Conservation (phyloP, 176 grass and related monocot species). For the Aechmea fasciata region DNA sequence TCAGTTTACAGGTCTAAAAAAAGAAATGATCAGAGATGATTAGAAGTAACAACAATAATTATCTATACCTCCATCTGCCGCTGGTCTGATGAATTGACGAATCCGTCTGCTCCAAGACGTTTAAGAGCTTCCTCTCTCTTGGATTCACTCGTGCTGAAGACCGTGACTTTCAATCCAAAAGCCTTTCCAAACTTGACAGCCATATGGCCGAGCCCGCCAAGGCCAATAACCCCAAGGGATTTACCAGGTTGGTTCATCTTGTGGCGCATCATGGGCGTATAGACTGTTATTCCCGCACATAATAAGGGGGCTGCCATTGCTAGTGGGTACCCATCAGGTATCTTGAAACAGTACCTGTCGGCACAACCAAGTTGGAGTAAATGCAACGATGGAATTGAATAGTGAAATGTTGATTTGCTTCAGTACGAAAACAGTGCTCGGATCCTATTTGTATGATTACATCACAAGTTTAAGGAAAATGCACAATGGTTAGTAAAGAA, state of each 20-base stretch:
- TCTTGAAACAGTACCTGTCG: conserved; percentile 60
- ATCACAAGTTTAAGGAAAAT: no score
- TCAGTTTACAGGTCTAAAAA: no score
- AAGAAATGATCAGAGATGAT: not conserved
- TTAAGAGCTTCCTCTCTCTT: conserved; percentile 69
- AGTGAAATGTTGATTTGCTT: no score
- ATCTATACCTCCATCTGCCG: conserved; percentile 53
- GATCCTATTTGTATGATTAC: no score
- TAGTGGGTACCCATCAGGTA: conserved; percentile 64
- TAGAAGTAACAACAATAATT: not conserved
- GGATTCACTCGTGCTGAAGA: conserved; percentile 63
- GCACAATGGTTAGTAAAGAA: no score
- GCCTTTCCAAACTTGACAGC: conserved; percentile 74
- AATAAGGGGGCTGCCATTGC: conserved; percentile 59
- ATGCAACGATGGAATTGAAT: not conserved
- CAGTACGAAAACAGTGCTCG: no score
- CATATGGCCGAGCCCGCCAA: conserved; percentile 72
- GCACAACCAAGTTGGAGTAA: not conserved
- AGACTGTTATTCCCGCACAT: conserved; percentile 74
- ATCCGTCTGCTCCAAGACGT: conserved; percentile 56
- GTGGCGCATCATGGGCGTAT: conserved; percentile 64
- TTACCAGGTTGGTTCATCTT: conserved; percentile 81
- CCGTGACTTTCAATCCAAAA: conserved; percentile 67
- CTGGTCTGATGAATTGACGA: conserved; percentile 59
- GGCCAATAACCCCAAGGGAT: conserved; percentile 61